phyloP scores from a whole-genome alignment of 2,329 filamentous ascomycete species.

The Coniella lustricola region DNA sequence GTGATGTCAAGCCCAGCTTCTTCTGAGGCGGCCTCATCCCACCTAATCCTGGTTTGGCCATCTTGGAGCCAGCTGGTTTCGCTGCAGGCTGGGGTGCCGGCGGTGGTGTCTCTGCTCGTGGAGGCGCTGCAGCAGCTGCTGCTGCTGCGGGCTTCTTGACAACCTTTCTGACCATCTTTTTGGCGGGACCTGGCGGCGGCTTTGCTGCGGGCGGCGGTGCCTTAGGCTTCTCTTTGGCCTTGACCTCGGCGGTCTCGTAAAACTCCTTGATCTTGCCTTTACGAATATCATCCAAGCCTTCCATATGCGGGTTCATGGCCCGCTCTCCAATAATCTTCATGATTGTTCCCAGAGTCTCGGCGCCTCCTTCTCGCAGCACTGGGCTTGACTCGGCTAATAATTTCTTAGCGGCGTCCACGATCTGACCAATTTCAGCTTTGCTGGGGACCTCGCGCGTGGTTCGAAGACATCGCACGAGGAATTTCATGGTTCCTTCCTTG shows the following conservation, averaged over 20 bases:
- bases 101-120: slow-evolving; percentile 40
- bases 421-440: slow-evolving; percentile 74
- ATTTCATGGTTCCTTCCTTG: slow-evolving; percentile 90
- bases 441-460: slow-evolving; percentile 76
- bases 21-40: slow-evolving; percentile 56
- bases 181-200: slow-evolving; percentile 40
- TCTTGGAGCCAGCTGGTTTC: slow-evolving; percentile 43
- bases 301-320: slow-evolving; percentile 86
- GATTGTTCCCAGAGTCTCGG: slow-evolving; percentile 83
- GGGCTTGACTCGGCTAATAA: slow-evolving; percentile 84
- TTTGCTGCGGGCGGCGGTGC: slow-evolving; percentile 56
- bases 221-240: slow-evolving; percentile 89
- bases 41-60: slow-evolving; percentile 46
- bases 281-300: slow-evolving; percentile 89
- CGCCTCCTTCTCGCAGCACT: slow-evolving; percentile 76
- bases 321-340: slow-evolving; percentile 99
- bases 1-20: slow-evolving; percentile 44
- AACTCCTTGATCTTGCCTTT: slow-evolving; percentile 96
- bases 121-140: slow-evolving; percentile 25
- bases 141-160: slow-evolving; percentile 37
- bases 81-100: slow-evolving; percentile 53
- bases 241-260: slow-evolving; percentile 74
- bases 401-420: slow-evolving; percentile 87
- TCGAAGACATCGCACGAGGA: slow-evolving; percentile 80
- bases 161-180: slow-evolving; percentile 45